Percentiles rank a stretch among this genome's conserved stretches.
phyloP scores from a whole-genome alignment of 139 green algal genomes.

The Chlamydomonas asymmetrica region DNA sequence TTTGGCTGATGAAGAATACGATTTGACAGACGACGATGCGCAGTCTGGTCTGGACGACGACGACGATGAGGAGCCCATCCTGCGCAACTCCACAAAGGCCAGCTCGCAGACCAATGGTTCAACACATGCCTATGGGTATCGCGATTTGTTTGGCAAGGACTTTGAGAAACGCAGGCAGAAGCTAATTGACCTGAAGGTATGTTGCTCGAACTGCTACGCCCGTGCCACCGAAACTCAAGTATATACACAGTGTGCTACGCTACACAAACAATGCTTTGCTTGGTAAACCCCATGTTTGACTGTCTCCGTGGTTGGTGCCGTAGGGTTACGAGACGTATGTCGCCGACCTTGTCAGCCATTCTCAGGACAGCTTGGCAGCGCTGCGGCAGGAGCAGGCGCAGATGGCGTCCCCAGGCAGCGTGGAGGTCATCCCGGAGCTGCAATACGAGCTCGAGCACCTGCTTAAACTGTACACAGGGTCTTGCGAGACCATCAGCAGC shows the following conservation, averaged over 20 bases:
- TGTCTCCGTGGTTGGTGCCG: neutral
- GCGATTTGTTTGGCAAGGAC: conserved; percentile 29
- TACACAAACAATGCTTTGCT: too few relatives aligned
- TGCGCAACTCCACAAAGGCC: neutral
- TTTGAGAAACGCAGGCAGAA: conserved; percentile 8
- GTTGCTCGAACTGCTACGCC: too few relatives aligned
- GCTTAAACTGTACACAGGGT: too few relatives aligned
- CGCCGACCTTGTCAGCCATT: conserved; percentile 11
- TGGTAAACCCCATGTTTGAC: too few relatives aligned
- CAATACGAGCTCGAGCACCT: conserved; percentile 43
- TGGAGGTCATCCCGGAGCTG: conserved; percentile 40
- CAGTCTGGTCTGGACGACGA: neutral
- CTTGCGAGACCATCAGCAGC: too few relatives aligned
- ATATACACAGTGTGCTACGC: too few relatives aligned
- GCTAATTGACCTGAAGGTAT: conserved; percentile 26
- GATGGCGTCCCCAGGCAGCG: conserved; percentile 20
- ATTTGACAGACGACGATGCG: conserved; percentile 24
- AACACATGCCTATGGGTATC: conserved; percentile 9
- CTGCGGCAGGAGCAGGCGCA: conserved; percentile 20
- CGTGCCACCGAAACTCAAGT: too few relatives aligned
- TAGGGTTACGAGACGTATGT: conserved; percentile 45
- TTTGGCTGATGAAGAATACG: conserved; percentile 34
- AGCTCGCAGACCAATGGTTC: conserved; percentile 11
- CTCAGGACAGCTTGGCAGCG: too few relatives aligned
- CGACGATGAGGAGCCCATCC: conserved; percentile 19